A percentile compares a stretch with the other conserved stretches of the same genome.
Conservation (phyloP, 139 green algal species). For the Gonium pectorale region DNA sequence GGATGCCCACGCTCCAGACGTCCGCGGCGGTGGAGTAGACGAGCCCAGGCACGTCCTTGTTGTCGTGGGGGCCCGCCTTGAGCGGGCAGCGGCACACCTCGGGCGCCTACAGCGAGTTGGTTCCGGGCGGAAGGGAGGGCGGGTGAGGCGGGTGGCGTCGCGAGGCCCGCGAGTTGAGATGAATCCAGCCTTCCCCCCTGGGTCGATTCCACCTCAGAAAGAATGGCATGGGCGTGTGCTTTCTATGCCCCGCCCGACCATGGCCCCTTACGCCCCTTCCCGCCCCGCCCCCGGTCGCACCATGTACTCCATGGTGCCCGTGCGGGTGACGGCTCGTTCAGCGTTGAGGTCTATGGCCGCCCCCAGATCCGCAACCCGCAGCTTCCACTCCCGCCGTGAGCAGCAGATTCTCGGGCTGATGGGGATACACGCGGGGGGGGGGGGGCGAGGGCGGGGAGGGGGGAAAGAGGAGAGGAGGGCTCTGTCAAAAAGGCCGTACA, state of each 20-base stretch:
- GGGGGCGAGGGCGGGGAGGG: background rate
- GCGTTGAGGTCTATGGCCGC: constrained; percentile 49
- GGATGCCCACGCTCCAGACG: constrained; percentile 48
- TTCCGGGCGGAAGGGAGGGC: background rate
- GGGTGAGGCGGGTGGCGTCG: too few relatives aligned
- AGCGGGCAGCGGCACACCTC: constrained; percentile 58
- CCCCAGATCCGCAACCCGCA: constrained; percentile 50
- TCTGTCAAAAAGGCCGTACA: too few relatives aligned
- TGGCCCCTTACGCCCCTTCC: background rate
- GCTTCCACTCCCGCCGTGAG: background rate
- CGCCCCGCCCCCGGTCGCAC: background rate
- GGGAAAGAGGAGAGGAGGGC: too few relatives aligned
- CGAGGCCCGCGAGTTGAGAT: background rate
- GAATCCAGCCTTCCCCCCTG: too few relatives aligned
- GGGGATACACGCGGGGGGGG: background rate
- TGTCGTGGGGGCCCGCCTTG: constrained; percentile 50
- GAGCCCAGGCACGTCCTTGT: constrained; percentile 46
- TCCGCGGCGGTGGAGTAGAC: constrained; percentile 46
- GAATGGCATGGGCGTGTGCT: background rate
- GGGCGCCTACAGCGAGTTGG: constrained; percentile 15
- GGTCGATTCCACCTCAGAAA: too few relatives aligned
- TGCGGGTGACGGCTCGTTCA: constrained; percentile 55
- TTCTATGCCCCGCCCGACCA: background rate
- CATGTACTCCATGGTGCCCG: constrained; percentile 57
- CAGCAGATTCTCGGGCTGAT: constrained; percentile 49